Conservation (phyloP, 1,284 basidiomycete genomes). For the Rhodotorula glutinis region DNA sequence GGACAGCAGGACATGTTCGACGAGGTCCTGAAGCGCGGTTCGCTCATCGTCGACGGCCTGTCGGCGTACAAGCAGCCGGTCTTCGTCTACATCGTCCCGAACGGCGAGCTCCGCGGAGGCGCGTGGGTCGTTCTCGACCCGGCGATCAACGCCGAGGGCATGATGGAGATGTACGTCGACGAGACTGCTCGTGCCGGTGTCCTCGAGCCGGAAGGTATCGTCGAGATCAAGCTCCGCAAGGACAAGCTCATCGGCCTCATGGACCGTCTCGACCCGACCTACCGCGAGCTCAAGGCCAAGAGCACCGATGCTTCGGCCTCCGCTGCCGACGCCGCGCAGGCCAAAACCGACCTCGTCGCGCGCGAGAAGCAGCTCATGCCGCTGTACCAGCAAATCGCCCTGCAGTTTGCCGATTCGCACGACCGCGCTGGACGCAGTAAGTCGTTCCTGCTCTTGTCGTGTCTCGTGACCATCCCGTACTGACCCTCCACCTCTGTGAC, state of each 20-base stretch:
- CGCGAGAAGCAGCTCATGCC: conserved; percentile 82
- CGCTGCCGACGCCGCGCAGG: conserved; percentile 68
- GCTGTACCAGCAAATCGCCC: conserved; percentile 87
- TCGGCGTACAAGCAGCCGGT: conserved; percentile 98
- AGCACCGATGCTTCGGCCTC: conserved; percentile 70
- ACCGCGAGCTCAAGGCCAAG: conserved; percentile 74
- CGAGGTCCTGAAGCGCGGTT: conserved; percentile 49
- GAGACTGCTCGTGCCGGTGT: conserved; percentile 94
- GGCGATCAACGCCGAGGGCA: conserved; percentile 83
- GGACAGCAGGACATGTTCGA: conserved; percentile 93
- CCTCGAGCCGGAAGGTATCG: conserved; percentile 93
- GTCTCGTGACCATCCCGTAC: conserved; percentile 4
- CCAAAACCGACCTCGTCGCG: conserved; percentile 64
- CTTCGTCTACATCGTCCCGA: conserved; percentile 97
- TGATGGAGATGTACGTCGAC: conserved; percentile 99
- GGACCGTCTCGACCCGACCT: conserved; percentile 86
- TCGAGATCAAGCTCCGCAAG: conserved; percentile 68
- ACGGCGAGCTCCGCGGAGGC: conserved; percentile 97
- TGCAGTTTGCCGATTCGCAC: conserved; percentile 94
- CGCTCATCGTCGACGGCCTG: conserved; percentile 88
- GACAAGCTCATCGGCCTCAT: conserved; percentile 87
- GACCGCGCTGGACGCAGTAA: conserved; percentile 56
- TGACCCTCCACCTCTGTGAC: conserved; percentile 5
- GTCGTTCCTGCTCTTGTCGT: conserved; percentile 46
- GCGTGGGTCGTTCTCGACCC: conserved; percentile 99